Evolutionary conservation across 2,329 filamentous ascomycete genomes (phyloP).

Genomic region (Coleophoma cylindrospora): DNA sequence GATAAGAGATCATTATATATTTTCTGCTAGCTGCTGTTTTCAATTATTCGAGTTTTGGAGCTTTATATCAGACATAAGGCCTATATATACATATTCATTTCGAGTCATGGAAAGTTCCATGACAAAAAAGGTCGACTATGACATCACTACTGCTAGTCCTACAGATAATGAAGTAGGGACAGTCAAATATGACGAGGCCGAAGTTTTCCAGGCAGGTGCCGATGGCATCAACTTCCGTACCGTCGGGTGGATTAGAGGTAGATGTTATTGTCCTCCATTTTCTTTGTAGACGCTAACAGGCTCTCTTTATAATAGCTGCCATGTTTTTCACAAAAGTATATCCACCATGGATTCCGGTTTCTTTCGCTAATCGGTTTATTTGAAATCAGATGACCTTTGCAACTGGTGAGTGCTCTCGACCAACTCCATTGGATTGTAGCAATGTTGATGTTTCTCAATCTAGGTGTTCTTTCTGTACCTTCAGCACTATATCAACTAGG

Average conservation of each 20-base stretch:
- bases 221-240: constrained; percentile 39
- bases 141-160: no score
- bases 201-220: constrained; percentile 35
- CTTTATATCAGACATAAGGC: no score
- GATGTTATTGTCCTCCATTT: no score
- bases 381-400: neutral
- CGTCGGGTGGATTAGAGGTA: constrained; percentile 36
- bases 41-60: no score
- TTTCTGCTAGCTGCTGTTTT: no score
- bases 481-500: constrained; percentile 32
- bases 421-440: neutral
- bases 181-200: constrained; percentile 7
- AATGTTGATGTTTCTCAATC: neutral
- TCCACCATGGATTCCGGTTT: neutral
- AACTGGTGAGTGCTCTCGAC: neutral
- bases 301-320: constrained; percentile 21
- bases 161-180: no score
- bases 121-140: no score
- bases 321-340: constrained; percentile 36
- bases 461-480: neutral
- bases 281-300: no score
- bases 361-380: neutral
- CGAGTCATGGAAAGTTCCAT: no score
- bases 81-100: no score
- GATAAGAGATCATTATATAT: no score